phyloP scores from a whole-genome alignment of 2,329 filamentous ascomycete species.

The Nigrospora oryzae region DNA sequence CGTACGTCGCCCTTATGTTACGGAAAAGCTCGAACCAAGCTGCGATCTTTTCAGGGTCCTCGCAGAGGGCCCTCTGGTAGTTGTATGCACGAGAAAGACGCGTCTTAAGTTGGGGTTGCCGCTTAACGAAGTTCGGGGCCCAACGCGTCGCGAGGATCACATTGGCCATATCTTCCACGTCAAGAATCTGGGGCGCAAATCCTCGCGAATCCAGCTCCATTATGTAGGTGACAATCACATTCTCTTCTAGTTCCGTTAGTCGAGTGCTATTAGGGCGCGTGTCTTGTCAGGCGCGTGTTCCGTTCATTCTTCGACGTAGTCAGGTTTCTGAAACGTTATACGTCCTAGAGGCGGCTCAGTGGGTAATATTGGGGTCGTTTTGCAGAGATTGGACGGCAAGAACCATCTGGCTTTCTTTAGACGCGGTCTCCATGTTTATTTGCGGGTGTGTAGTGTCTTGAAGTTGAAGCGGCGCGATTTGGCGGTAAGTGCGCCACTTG shows the following conservation, averaged over 20 bases:
- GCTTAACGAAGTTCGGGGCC: not conserved
- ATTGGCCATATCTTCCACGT: not conserved
- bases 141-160: not conserved
- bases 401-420: no score
- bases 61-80: not conserved
- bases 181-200: not conserved
- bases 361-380: no score
- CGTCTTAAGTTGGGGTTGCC: not conserved
- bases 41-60: not conserved
- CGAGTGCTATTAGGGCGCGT: not conserved
- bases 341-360: no score
- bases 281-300: not conserved
- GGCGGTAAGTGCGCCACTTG: no score
- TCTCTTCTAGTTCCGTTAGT: constrained; percentile 1
- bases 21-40: not conserved
- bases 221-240: not conserved
- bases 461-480: no score
- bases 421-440: no score
- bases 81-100: not conserved
- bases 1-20: not conserved
- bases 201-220: constrained; percentile 1
- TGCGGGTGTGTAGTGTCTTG: no score
- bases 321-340: no score
- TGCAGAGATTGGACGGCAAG: no score
- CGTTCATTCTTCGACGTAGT: not conserved